These are phyloP conservation scores for Aspergillus haitiensis DNA, from an alignment of 495 filamentous ascomycete genomes.

Conservation along the genomic window DNA sequence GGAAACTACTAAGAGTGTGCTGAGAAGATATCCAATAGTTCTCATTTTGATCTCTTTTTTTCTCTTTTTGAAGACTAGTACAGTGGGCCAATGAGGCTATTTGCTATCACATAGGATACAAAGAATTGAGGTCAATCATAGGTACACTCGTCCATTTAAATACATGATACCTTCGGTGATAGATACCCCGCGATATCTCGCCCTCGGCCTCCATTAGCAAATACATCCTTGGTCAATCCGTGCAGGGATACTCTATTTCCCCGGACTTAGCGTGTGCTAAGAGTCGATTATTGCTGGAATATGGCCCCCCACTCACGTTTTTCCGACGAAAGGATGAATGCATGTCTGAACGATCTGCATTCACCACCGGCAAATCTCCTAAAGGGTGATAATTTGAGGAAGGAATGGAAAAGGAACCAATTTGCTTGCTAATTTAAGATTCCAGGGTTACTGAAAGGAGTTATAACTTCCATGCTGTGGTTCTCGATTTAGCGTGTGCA, in stretches of 20 bases:
- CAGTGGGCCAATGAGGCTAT: too few species aligned
- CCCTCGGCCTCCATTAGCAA: too few species aligned
- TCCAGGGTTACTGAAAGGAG: background rate
- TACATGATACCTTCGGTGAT: background rate
- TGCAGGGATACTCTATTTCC: background rate
- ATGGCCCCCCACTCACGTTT: background rate
- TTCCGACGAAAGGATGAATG: background rate
- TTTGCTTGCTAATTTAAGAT: background rate
- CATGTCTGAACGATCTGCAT: background rate
- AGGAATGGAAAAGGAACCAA: too few species aligned
- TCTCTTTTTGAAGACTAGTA: too few species aligned
- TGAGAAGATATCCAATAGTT: background rate
- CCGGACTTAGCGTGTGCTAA: background rate
- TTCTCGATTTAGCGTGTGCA: too few species aligned
- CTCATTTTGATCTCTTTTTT: slow-evolving; percentile 7
- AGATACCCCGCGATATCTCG: background rate
- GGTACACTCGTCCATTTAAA: background rate
- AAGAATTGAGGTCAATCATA: too few species aligned
- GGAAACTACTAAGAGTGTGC: background rate
- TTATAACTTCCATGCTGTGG: background rate
- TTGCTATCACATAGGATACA: too few species aligned
- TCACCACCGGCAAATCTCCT: background rate
- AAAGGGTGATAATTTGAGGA: background rate
- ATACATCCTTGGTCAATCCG: background rate
- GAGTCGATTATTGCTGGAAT: background rate